Percentiles rank a stretch among this genome's conserved stretches.
Evolutionary conservation across 208 protist genomes (phyloP).

Genomic region (Spironucleus salmonicida): DNA sequence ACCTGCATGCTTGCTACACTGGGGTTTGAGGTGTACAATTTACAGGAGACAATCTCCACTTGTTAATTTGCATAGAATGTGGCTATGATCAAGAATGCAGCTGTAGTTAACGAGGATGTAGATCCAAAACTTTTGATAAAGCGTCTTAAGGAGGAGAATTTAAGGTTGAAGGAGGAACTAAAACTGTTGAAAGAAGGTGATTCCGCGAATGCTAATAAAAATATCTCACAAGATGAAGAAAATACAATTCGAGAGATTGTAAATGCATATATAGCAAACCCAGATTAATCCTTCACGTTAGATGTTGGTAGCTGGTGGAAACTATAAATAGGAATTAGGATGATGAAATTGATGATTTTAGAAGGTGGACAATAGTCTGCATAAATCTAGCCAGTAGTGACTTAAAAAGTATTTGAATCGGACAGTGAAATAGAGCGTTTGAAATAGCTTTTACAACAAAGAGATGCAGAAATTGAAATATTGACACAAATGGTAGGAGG

Average conservation of each 20-base stretch:
- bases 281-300: neutral
- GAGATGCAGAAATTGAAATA: constrained; percentile 29
- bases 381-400: too few species aligned
- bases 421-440: neutral
- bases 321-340: neutral
- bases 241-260: neutral
- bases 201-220: neutral
- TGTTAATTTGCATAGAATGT: constrained; percentile 26
- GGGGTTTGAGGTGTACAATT: constrained; percentile 39
- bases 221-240: constrained; percentile 3
- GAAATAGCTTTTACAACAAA: neutral
- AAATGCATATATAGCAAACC: neutral
- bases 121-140: constrained; percentile 32
- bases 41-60: constrained; percentile 25
- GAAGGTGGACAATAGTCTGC: neutral
- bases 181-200: constrained; percentile 24
- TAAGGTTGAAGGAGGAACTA: constrained; percentile 23
- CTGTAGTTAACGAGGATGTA: constrained; percentile 24
- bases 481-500: constrained; percentile 20
- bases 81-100: constrained; percentile 28
- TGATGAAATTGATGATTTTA: neutral
- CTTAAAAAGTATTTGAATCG: too few species aligned
- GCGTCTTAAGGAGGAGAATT: constrained; percentile 31
- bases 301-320: constrained; percentile 25
- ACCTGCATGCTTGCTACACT: constrained; percentile 65